Evolutionary conservation across 1,284 basidiomycete species (phyloP).

Genomic region (Omphalotus olearius): DNA sequence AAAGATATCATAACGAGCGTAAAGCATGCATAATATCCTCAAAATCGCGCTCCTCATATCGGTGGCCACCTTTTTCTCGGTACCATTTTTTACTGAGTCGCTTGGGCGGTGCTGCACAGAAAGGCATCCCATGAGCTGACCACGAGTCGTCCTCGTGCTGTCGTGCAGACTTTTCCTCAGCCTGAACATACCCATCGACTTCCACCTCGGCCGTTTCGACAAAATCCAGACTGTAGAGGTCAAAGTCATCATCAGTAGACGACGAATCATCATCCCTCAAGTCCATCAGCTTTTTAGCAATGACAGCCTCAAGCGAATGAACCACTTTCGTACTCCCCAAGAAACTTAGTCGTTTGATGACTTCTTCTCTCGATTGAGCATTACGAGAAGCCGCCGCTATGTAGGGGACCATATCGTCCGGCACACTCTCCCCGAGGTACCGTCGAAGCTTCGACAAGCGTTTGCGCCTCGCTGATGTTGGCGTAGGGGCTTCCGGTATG

Average conservation of each 20-base stretch:
- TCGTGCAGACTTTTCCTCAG: not conserved
- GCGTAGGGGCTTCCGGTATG: constrained; percentile 21
- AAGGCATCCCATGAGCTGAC: not conserved
- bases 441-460: constrained; percentile 29
- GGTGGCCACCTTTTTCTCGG: constrained; percentile 29
- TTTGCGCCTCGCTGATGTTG: constrained; percentile 22
- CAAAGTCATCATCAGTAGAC: constrained; percentile 1
- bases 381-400: constrained; percentile 3
- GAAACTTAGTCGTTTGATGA: not conserved
- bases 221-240: not conserved
- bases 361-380: constrained; percentile 1
- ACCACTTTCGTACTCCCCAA: not conserved
- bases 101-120: constrained; percentile 12
- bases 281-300: constrained; percentile 2
- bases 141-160: not conserved
- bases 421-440: constrained; percentile 27
- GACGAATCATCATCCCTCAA: not conserved
- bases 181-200: not conserved
- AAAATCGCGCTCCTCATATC: constrained; percentile 32
- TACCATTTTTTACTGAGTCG: constrained; percentile 31
- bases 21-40: constrained; percentile 18
- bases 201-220: not conserved
- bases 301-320: not conserved
- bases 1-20: constrained; percentile 8
- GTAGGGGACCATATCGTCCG: constrained; percentile 21